Percentiles rank a stretch among this genome's conserved stretches.
phyloP scores from a whole-genome alignment of 2,329 filamentous ascomycete genomes.

The Sporothrix dimorphospora region DNA sequence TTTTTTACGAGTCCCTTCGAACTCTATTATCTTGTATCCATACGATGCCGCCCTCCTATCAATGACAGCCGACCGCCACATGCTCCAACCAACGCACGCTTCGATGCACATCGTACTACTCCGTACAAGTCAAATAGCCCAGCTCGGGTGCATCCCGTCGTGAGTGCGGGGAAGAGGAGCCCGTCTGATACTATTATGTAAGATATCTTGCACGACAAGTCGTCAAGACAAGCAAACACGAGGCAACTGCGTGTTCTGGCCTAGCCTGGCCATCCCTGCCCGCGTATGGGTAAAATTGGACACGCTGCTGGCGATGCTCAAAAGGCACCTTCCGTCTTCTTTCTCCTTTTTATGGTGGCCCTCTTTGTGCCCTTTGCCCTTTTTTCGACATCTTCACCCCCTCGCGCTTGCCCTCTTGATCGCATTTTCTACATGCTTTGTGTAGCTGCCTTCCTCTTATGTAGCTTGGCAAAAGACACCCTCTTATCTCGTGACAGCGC shows the following conservation, averaged over 20 bases:
- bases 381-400: not conserved
- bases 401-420: not conserved
- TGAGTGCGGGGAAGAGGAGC: slow-evolving; percentile 14
- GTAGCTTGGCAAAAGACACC: not conserved
- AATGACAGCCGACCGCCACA: too few relatives aligned
- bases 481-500: slow-evolving; percentile 1
- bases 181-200: not conserved
- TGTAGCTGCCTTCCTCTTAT: not conserved
- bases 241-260: not conserved
- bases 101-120: not conserved
- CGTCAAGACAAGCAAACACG: slow-evolving; percentile 7
- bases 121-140: not conserved
- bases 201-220: not conserved
- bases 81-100: too few relatives aligned
- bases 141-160: not conserved
- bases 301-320: not conserved
- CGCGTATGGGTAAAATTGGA: not conserved
- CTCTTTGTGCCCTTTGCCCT: not conserved
- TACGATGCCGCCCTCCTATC: too few relatives aligned
- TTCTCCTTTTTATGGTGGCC: not conserved
- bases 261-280: not conserved
- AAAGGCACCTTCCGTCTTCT: slow-evolving; percentile 1
- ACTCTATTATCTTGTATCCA: too few relatives aligned
- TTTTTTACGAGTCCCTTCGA: too few relatives aligned
- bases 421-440: not conserved